phyloP scores from a whole-genome alignment of 1,284 basidiomycete species.

The Volvariella volvacea region DNA sequence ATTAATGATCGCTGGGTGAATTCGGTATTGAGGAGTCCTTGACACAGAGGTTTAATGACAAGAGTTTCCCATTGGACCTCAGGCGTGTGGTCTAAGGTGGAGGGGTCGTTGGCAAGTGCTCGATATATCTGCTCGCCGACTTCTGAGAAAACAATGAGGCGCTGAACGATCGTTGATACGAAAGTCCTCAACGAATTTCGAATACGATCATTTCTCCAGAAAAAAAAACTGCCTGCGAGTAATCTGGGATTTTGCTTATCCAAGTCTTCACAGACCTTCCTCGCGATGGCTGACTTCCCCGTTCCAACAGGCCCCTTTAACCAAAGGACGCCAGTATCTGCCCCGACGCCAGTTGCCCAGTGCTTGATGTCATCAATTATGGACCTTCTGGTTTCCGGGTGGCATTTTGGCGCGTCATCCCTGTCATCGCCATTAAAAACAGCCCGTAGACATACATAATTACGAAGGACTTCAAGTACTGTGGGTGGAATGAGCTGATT shows the following conservation, averaged over 20 bases:
- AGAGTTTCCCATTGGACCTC: neutral
- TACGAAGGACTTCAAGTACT: too few species aligned
- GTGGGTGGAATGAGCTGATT: too few species aligned
- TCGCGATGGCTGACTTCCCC: neutral
- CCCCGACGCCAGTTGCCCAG: neutral
- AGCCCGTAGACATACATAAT: too few species aligned
- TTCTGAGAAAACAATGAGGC: neutral
- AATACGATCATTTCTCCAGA: neutral
- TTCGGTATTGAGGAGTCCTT: neutral
- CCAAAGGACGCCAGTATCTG: neutral
- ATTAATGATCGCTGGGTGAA: neutral
- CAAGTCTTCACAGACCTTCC: neutral
- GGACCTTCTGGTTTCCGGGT: neutral
- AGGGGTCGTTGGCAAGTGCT: neutral
- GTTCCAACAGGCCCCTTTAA: neutral
- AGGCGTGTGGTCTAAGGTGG: neutral
- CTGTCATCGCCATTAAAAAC: neutral
- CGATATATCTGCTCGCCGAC: neutral
- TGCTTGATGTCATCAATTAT: neutral
- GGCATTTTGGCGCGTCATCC: neutral
- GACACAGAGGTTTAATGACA: neutral
- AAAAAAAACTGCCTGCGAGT: neutral
- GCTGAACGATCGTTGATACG: neutral
- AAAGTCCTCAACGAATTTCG: neutral
- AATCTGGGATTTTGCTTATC: neutral